Evolutionary conservation across 139 green algal genomes (phyloP).

Genomic region (Ulvella scutata): DNA sequence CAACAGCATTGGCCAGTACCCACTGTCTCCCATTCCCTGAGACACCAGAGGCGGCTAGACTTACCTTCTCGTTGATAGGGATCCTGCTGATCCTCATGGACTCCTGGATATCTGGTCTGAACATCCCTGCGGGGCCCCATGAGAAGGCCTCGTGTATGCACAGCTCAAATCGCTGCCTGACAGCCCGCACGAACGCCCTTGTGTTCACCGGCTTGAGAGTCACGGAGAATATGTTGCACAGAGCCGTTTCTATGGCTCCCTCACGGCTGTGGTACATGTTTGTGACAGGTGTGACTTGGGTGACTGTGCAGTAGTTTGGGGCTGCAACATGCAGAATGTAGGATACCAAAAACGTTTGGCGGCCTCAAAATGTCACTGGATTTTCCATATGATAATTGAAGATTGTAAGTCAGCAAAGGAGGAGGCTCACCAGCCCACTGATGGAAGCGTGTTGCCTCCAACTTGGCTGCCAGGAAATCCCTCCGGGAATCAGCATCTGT

Average conservation of each 20-base stretch:
- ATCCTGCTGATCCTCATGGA: background rate
- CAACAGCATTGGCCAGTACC: too few species aligned
- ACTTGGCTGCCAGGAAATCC: background rate
- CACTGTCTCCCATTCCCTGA: too few species aligned
- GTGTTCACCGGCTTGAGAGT: background rate
- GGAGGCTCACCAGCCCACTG: background rate
- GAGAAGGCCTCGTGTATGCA: background rate
- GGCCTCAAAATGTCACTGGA: too few species aligned
- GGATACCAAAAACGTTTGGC: background rate
- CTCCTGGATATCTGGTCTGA: background rate
- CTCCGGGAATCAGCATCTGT: background rate
- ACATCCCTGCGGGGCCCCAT: background rate
- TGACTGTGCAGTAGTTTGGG: background rate
- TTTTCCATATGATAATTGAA: too few species aligned
- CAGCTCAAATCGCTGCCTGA: background rate
- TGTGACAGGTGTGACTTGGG: background rate
- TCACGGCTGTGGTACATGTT: background rate
- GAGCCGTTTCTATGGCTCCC: background rate
- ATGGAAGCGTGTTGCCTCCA: background rate
- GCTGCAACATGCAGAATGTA: background rate
- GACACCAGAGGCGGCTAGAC: too few species aligned
- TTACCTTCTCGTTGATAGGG: background rate
- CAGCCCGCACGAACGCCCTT: background rate
- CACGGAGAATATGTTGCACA: constrained; percentile 3
- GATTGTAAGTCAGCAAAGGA: too few species aligned